These are phyloP conservation scores for Pistacia atlantica DNA, from an alignment of 345 rosid species.

Conservation along the genomic window DNA sequence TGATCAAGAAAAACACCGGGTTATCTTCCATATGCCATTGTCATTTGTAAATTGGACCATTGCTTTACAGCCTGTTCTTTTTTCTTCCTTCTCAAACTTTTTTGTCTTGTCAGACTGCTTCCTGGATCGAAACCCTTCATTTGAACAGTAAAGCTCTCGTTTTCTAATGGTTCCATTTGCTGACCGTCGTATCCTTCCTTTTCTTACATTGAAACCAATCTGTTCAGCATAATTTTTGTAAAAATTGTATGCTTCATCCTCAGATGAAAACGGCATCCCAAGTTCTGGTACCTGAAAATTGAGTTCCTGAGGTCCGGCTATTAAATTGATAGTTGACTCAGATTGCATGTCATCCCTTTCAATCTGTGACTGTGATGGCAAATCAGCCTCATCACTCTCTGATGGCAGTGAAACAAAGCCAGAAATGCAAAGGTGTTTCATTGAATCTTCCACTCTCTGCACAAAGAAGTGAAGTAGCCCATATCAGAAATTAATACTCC, in stretches of 20 bases:
- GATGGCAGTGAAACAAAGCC: not conserved
- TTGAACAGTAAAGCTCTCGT: conserved; percentile 19
- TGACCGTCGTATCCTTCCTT: conserved; percentile 23
- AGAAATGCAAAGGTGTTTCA: not conserved
- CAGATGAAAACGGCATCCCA: conserved; percentile 24
- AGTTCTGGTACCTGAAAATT: not conserved
- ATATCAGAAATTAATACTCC: no score
- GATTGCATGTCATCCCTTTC: not conserved
- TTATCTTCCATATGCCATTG: conserved; percentile 25
- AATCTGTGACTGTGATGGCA: not conserved
- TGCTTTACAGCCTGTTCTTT: conserved; percentile 20
- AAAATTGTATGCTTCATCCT: conserved; percentile 24
- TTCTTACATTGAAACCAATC: conserved; percentile 21
- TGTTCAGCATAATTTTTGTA: conserved; percentile 15
- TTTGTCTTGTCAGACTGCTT: conserved; percentile 10
- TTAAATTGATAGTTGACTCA: not conserved
- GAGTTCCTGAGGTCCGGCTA: not conserved
- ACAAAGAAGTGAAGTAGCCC: no score
- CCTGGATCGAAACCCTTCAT: conserved; percentile 13
- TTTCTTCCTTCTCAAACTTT: conserved; percentile 21
- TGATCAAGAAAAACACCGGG: conserved; percentile 10
- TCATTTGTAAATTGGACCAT: not conserved
- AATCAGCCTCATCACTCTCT: not conserved
- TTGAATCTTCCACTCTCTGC: conserved; percentile 1
- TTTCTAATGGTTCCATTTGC: conserved; percentile 5